Conservation (phyloP, 2,329 filamentous ascomycete genomes). For the Lasiodiplodia theobromae region DNA sequence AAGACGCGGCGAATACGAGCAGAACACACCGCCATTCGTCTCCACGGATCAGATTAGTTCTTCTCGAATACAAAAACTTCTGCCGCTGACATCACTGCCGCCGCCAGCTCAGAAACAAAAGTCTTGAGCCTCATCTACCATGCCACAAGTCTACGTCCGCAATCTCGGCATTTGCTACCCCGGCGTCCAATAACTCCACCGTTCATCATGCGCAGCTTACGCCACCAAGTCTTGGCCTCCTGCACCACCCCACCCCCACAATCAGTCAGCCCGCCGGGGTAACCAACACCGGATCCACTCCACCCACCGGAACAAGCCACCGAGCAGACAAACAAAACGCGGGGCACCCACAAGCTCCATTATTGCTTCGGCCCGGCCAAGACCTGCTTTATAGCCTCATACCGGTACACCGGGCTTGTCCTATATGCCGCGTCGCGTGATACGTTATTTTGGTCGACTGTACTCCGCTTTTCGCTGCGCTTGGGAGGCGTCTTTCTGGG, state of each 20-base stretch:
- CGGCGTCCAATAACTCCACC: not conserved
- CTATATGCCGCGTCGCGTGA: constrained; percentile 12
- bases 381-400: not conserved
- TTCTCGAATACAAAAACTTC: not conserved
- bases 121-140: constrained; percentile 4
- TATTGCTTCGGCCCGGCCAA: constrained; percentile 16
- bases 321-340: constrained; percentile 14
- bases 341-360: constrained; percentile 5
- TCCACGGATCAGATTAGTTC: not conserved
- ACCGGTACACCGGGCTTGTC: not conserved
- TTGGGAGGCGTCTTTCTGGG: not conserved
- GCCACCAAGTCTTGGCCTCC: constrained; percentile 13
- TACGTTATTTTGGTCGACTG: not conserved
- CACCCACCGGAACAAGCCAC: constrained; percentile 18
- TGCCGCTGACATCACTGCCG: constrained; percentile 4
- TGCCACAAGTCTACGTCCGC: not conserved
- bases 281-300: constrained; percentile 1
- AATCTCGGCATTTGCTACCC: constrained; percentile 12
- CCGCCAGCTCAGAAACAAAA: not conserved
- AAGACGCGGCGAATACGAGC: not conserved
- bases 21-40: constrained; percentile 3
- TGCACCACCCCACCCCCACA: constrained; percentile 1
- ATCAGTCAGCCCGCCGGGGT: constrained; percentile 6
- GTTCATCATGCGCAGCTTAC: constrained; percentile 1
- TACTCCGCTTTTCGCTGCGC: constrained; percentile 14